Base-by-base conservation (phyloP, 108 stramenopile genomes). In the Cyclostephanos invisitatus region DNA sequence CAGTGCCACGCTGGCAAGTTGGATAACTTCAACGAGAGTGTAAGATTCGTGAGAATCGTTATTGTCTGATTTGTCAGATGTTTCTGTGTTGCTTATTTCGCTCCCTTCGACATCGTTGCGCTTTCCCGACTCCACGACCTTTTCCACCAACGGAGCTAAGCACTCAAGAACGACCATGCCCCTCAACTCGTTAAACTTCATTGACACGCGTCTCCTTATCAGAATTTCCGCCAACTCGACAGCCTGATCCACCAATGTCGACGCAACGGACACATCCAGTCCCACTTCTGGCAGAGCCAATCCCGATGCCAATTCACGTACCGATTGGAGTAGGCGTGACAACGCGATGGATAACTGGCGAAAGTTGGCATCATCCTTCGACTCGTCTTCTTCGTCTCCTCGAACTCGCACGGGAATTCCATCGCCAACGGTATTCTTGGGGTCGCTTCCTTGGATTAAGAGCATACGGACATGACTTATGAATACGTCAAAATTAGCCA, bases 291-390 rank as follows among this genome's bases (percentile, higher is more conserved):
- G 87, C 42, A 88, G 61, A 14, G 85, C 78, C 62, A 94, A 81
- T 11, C 87, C 91, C 5, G 86, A 85, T 32, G 93, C 85, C 64
- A 94, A 62, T 59, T 91, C 87, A 49, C 86, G 76, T 0, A 92
- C 93, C 1, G 89, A 83, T 12, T 70, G 71, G 10, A 91, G 56
- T n/a, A 94, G 74, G 8, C 81, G 70, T 2, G 78, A 55, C 51
- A 90, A 64, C 38, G 88, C 91, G 8, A 64, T 48, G 17, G 89
- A 78, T 77, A 91, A 78, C 57, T 86, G 81, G 59, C 64, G 72
- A 67, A 75, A 87, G 44, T 86, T 75, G n/a, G 65, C 77, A 66
- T 85, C 84, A 21, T 84, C 83, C 54, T 74, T 67, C 10, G 71
- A 53, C 70, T 82, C 84, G 27, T 86, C 83, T 35, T 83, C 80